Conservation (phyloP, 2,329 filamentous ascomycete genomes). For the Trichophyton mentagrophytes region DNA sequence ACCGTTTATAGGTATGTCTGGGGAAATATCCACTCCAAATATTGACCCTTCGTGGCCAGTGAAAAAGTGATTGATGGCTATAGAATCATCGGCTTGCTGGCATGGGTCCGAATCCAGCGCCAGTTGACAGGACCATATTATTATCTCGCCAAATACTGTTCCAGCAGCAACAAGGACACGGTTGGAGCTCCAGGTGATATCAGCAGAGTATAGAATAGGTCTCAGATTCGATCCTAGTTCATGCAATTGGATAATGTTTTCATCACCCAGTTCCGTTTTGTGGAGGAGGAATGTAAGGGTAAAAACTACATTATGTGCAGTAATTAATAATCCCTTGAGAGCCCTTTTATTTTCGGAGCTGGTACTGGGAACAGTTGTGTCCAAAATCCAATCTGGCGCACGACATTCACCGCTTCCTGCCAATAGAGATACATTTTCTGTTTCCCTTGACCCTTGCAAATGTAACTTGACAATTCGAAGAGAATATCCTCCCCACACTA, state of each 20-base stretch:
- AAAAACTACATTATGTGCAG: constrained; percentile 75
- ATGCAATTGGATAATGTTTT: constrained; percentile 19
- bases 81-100: constrained; percentile 15
- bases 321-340: constrained; percentile 50
- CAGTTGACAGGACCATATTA: constrained; percentile 65
- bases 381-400: constrained; percentile 66
- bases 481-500: constrained; percentile 59
- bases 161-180: constrained; percentile 68
- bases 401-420: constrained; percentile 31
- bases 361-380: constrained; percentile 43
- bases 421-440: constrained; percentile 16
- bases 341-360: constrained; percentile 18
- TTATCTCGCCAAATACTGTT: constrained; percentile 86
- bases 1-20: constrained; percentile 32
- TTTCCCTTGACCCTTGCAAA: constrained; percentile 8
- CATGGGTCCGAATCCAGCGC: constrained; percentile 7
- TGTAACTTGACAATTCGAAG: constrained; percentile 32
- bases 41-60: constrained; percentile 79
- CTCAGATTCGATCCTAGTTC: constrained; percentile 45
- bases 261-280: constrained; percentile 11
- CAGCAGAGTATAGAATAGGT: constrained; percentile 78
- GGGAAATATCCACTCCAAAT: constrained; percentile 74
- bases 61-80: constrained; percentile 44
- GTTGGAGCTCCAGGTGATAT: constrained; percentile 51
- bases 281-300: constrained; percentile 29